phyloP scores from a whole-genome alignment of 1,139 yeast species.

The Taphrina flavorubra region DNA sequence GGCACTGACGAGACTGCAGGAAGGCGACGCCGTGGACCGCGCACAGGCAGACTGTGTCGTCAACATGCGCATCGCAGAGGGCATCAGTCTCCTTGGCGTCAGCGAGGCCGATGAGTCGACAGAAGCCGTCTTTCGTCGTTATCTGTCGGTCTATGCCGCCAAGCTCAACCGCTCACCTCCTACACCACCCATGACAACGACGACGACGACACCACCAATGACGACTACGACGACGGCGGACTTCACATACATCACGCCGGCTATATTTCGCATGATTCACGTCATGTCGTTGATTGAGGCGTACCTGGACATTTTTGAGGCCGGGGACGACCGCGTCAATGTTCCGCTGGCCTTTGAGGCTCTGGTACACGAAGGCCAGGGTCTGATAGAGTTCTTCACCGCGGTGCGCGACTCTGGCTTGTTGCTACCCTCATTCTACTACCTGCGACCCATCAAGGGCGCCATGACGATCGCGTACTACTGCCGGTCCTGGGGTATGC shows the following conservation, averaged over 20 bases:
- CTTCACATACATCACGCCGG: slow-evolving; percentile 4
- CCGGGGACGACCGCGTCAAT: slow-evolving; percentile 13
- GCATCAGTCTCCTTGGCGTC: slow-evolving; percentile 6
- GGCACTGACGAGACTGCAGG: background rate
- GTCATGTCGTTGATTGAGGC: slow-evolving; percentile 13
- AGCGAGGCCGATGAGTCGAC: background rate
- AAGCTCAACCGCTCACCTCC: background rate
- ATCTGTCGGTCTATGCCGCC: slow-evolving; percentile 16
- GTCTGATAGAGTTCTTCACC: background rate
- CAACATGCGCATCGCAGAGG: slow-evolving; percentile 11
- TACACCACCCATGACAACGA: too few species aligned
- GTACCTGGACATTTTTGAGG: slow-evolving; percentile 11
- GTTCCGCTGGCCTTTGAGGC: slow-evolving; percentile 10
- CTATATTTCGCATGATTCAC: background rate
- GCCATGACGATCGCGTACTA: slow-evolving; percentile 10
- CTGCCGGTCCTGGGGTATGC: slow-evolving; percentile 10
- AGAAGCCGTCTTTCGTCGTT: slow-evolving; percentile 5
- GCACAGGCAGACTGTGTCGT: slow-evolving; percentile 10
- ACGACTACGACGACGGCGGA: background rate
- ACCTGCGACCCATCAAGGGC: slow-evolving; percentile 10
- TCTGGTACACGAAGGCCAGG: slow-evolving; percentile 9
- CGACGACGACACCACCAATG: too few species aligned
- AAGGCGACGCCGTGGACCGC: background rate
- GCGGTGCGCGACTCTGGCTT: slow-evolving; percentile 5
- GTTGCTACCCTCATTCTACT: background rate